phyloP scores from a whole-genome alignment of 345 rosid genomes.

The Orychophragmus violaceus region DNA sequence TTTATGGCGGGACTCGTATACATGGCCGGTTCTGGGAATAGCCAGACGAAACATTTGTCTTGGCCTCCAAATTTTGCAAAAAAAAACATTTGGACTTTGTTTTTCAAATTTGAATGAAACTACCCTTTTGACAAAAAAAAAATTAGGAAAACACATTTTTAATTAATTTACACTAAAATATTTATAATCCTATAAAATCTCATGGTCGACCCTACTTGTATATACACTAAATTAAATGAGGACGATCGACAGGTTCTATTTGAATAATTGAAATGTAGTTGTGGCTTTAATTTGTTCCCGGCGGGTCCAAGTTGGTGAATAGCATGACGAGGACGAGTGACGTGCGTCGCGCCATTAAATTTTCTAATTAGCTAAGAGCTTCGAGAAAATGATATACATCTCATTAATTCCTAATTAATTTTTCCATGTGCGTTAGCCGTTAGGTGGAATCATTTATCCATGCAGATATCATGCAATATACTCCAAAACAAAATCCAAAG shows the following conservation, averaged over 20 bases:
- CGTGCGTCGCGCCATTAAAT: slow-evolving; percentile 1
- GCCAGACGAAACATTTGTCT: no score
- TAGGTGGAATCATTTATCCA: slow-evolving; percentile 17
- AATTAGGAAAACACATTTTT: no score
- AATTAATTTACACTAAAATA: no score
- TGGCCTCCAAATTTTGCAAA: no score
- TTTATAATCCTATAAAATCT: no score
- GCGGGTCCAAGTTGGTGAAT: slow-evolving; percentile 14
- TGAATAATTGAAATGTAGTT: slow-evolving; percentile 6
- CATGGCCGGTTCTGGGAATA: no score
- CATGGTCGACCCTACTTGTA: no score
- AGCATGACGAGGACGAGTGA: slow-evolving; percentile 17
- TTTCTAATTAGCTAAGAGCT: not conserved
- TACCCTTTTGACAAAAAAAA: no score
- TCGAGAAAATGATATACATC: not conserved
- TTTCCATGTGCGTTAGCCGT: slow-evolving; percentile 22
- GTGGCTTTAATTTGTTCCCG: slow-evolving; percentile 17
- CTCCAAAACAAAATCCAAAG: no score
- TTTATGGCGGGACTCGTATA: no score
- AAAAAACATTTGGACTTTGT: no score
- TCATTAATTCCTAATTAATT: slow-evolving; percentile 11
- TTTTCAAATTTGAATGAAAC: no score
- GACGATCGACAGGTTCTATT: not conserved
- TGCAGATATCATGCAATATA: not conserved
- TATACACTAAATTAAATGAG: not conserved